These are phyloP conservation scores for Phytophthora lateralis DNA, from an alignment of 352 stramenopile genomes.

Conservation along the genomic window DNA sequence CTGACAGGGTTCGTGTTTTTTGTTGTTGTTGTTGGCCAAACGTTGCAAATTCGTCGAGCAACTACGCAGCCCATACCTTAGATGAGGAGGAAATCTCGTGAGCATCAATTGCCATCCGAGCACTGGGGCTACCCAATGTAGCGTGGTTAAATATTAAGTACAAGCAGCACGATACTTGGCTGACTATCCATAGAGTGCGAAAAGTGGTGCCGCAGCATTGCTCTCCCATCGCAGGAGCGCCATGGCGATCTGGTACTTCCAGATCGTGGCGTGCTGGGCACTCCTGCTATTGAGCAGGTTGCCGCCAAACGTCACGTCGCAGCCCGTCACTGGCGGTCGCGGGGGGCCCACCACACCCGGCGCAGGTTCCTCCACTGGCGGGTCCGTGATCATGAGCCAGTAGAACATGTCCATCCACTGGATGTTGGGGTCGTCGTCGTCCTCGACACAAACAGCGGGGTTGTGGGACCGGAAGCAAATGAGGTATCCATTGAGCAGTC, in stretches of 20 bases:
- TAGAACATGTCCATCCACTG: slow-evolving; percentile 86
- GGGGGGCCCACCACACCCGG: slow-evolving; percentile 18
- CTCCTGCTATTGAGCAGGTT: slow-evolving; percentile 71
- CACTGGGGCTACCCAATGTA: background rate
- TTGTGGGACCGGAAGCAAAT: slow-evolving; percentile 80
- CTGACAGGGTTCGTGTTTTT: too few relatives aligned
- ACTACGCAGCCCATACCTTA: too few relatives aligned
- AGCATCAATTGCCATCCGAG: background rate
- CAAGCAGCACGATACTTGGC: slow-evolving; percentile 6
- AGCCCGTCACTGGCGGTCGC: slow-evolving; percentile 32
- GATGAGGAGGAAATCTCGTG: background rate
- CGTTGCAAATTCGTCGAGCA: too few relatives aligned
- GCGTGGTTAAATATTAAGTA: slow-evolving; percentile 29
- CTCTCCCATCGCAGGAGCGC: slow-evolving; percentile 78
- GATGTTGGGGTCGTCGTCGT: slow-evolving; percentile 66
- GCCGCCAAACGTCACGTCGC: slow-evolving; percentile 74
- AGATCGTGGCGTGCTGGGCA: slow-evolving; percentile 63
- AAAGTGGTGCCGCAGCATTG: slow-evolving; percentile 76
- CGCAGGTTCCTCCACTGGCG: slow-evolving; percentile 21
- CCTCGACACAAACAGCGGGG: slow-evolving; percentile 51
- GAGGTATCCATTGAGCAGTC: slow-evolving; percentile 58
- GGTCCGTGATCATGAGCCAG: slow-evolving; percentile 74
- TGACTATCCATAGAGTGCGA: slow-evolving; percentile 58
- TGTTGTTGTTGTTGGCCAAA: too few relatives aligned
- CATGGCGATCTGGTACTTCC: slow-evolving; percentile 88